Evolutionary conservation across 495 filamentous ascomycete genomes (phyloP).

Genomic region (Penicillium turbatum): DNA sequence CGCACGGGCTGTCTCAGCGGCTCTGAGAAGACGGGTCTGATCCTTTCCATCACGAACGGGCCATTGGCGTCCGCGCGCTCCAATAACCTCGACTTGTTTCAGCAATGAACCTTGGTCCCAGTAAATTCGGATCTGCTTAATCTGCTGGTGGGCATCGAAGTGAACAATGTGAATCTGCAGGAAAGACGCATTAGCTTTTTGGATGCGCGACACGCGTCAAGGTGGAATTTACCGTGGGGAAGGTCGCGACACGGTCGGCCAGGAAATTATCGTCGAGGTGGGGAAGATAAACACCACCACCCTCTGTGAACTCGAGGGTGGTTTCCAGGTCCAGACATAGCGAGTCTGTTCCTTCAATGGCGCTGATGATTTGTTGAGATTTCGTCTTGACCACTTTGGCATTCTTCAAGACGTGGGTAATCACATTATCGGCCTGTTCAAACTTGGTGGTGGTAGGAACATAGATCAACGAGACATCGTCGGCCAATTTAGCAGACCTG

Average conservation of each 20-base stretch:
- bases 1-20: conserved; percentile 27
- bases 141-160: conserved; percentile 71
- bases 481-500: conserved; percentile 57
- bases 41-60: conserved; percentile 87
- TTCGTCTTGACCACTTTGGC: conserved; percentile 67
- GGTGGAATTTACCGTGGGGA: conserved; percentile 68
- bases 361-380: conserved; percentile 65
- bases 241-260: conserved; percentile 70
- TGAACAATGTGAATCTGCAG: conserved; percentile 81
- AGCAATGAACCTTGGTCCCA: conserved; percentile 95
- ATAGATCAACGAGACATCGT: conserved; percentile 78
- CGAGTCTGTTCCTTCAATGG: conserved; percentile 64
- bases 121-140: conserved; percentile 77
- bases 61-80: conserved; percentile 82
- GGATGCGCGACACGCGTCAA: conserved; percentile 5
- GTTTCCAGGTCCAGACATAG: conserved; percentile 77
- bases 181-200: conserved; percentile 20
- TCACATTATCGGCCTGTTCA: conserved; percentile 62
- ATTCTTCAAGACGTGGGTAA: conserved; percentile 70
- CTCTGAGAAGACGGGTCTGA: conserved; percentile 68
- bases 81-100: conserved; percentile 92
- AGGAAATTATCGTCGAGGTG: conserved; percentile 92
- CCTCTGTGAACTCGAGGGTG: conserved; percentile 70
- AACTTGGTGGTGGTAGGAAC: conserved; percentile 81
- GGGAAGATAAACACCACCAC: conserved; percentile 85